Conservation (phyloP, 2,329 filamentous ascomycete species). For the Decorospora gaudefroyi region DNA sequence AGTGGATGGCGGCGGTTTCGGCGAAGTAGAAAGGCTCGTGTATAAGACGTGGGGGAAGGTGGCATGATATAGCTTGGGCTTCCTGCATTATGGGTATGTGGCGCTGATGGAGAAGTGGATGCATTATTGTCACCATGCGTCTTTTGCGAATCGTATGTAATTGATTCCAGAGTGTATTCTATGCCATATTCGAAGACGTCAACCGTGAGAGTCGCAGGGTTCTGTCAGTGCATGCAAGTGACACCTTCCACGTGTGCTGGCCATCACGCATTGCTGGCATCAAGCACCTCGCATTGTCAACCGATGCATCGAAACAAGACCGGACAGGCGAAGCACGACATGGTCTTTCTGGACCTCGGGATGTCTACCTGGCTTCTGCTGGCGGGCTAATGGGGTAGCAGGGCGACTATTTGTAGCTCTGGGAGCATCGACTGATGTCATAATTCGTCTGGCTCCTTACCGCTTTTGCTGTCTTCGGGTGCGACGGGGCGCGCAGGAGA, state of each 20-base stretch:
- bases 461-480: conserved; percentile 13
- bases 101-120: too few species aligned
- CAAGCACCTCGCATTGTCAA: neutral
- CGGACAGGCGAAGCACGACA: conserved; percentile 3
- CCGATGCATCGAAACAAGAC: neutral
- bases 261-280: conserved; percentile 4
- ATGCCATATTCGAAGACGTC: too few species aligned
- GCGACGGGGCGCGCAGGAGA: conserved; percentile 3
- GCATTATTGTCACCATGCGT: too few species aligned
- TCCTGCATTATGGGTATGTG: neutral
- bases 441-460: conserved; percentile 18
- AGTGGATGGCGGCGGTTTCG: conserved; percentile 77
- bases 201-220: neutral
- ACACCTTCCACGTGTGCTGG: conserved; percentile 1
- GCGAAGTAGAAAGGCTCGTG: conserved; percentile 49
- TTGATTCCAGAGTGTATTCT: too few species aligned
- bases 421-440: conserved; percentile 16
- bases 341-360: conserved; percentile 2
- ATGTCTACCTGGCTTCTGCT: too few species aligned
- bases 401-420: conserved; percentile 8
- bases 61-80: neutral
- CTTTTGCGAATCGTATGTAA: too few species aligned
- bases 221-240: neutral
- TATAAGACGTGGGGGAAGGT: conserved; percentile 11
- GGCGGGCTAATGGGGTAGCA: conserved; percentile 11